These are phyloP conservation scores for Myochromella boudieri DNA, from an alignment of 768 basidiomycete species.

Conservation along the genomic window DNA sequence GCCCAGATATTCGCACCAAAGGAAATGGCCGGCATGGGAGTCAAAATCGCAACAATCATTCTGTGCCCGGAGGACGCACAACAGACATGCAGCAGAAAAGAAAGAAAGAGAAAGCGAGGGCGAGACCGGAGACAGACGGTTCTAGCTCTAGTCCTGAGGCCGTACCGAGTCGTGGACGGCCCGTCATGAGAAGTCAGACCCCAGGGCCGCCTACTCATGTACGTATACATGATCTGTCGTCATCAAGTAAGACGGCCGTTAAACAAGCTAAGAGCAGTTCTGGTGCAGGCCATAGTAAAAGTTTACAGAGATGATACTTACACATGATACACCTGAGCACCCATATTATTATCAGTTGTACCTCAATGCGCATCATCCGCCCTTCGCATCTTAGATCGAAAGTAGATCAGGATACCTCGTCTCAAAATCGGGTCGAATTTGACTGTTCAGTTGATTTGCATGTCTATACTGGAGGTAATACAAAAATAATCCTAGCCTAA, in stretches of 20 bases:
- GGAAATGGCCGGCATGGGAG: not conserved
- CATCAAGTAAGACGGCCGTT: too few relatives aligned
- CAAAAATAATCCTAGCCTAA: constrained; percentile 11
- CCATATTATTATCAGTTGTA: too few relatives aligned
- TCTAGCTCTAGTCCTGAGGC: not conserved
- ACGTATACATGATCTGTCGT: not conserved
- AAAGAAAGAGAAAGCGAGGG: not conserved
- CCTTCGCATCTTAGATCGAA: not conserved
- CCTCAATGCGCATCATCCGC: not conserved
- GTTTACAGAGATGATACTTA: too few relatives aligned
- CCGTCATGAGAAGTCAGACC: constrained; percentile 1
- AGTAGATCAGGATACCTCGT: too few relatives aligned
- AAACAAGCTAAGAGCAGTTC: not conserved
- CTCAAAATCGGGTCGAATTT: too few relatives aligned
- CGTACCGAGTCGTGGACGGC: constrained; percentile 1
- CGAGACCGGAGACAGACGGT: not conserved
- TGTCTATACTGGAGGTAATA: constrained; percentile 6
- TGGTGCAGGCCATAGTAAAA: too few relatives aligned
- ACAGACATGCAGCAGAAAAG: not conserved
- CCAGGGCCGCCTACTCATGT: constrained; percentile 3
- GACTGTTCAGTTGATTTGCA: not conserved
- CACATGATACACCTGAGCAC: too few relatives aligned
- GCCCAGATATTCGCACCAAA: not conserved
- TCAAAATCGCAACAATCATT: not conserved
- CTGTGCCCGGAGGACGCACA: not conserved